Base-by-base conservation (phyloP, 306 rosid species). In the Ammopiptanthus mongolicus region DNA sequence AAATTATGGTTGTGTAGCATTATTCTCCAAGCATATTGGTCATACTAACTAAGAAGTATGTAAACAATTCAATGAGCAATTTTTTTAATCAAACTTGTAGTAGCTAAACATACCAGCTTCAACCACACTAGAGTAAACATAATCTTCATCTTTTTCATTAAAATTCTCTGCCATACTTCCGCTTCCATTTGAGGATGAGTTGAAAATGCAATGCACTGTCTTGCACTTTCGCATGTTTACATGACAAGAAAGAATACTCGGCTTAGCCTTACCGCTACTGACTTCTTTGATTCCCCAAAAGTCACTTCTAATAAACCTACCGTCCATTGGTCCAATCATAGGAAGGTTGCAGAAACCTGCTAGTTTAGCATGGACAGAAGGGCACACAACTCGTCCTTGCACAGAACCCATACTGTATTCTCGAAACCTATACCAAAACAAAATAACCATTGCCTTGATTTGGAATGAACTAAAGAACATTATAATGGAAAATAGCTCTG, bases 361-460 rank as follows among this genome's bases (percentile, higher is more conserved):
- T 69, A 85, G 89, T 78, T 90, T 91, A 15, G 93, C 89, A 58
- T 85, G 81, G 18, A 90, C 79, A 50, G 92, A 57, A 42, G 99
- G 97, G 73, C 90, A 88, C 81, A 86, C 78, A 69, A 88, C 97
- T 46, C 96, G 99, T 81, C 97, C 97, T 85, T 87, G 96, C 80
- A 95, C 62, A 77, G 91, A 84, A 82, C 36, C 88, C 99, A 95
- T 95, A 37, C 22, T 75, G 48, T 68, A 73, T 76, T 47, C 84
- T 88, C 86, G 70, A 69, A 81, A 64, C 71, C 85, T 67, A 81
- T 73, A 57, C 34, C n/a, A 34, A 42, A 14, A 25, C 9, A 28
- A 18, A 46, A 37, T 31, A 11, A 68, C 21, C 59, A 41, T 46
- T 57, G 41, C 65, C 39, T 55, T 4, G 39, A 39, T 39, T 39